These are phyloP conservation scores for Thelonectria blattea DNA, from an alignment of 2,329 filamentous ascomycete genomes.

Conservation along the genomic window DNA sequence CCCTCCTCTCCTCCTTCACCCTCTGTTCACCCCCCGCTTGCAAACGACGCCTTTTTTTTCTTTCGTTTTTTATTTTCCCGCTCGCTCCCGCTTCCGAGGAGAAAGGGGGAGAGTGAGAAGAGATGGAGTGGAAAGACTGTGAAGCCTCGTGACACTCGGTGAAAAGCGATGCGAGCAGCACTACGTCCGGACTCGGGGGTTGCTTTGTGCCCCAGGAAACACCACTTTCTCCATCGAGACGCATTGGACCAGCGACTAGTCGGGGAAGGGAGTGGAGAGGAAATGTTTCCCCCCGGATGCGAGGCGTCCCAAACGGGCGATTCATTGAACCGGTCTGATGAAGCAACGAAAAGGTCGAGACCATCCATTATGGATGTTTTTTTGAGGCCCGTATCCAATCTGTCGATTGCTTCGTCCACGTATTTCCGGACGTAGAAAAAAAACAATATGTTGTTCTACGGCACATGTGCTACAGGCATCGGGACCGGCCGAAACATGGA, in stretches of 20 bases:
- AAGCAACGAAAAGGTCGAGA: too few species aligned
- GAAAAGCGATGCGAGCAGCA: not conserved
- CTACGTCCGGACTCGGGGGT: not conserved
- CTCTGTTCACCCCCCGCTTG: not conserved
- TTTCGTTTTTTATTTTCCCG: slow-evolving; percentile 1
- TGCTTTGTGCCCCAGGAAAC: not conserved
- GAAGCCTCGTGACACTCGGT: not conserved
- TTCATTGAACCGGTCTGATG: too few species aligned
- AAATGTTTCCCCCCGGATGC: too few species aligned
- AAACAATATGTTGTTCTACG: too few species aligned
- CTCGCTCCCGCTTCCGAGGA: slow-evolving; percentile 1
- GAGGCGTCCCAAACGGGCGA: not conserved
- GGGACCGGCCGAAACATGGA: too few species aligned
- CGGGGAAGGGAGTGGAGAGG: too few species aligned
- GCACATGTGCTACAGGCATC: too few species aligned
- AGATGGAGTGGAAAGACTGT: not conserved
- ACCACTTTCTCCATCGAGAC: not conserved
- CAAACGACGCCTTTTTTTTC: too few species aligned
- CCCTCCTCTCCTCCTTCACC: not conserved
- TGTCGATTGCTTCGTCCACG: too few species aligned
- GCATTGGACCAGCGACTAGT: not conserved
- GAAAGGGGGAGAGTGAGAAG: not conserved
- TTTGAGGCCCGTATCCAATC: too few species aligned
- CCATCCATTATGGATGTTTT: too few species aligned
- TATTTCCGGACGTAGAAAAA: too few species aligned